Conservation (phyloP, 225 moss, liverwort and hornwort species). For the Rhytidiadelphus loreus region DNA sequence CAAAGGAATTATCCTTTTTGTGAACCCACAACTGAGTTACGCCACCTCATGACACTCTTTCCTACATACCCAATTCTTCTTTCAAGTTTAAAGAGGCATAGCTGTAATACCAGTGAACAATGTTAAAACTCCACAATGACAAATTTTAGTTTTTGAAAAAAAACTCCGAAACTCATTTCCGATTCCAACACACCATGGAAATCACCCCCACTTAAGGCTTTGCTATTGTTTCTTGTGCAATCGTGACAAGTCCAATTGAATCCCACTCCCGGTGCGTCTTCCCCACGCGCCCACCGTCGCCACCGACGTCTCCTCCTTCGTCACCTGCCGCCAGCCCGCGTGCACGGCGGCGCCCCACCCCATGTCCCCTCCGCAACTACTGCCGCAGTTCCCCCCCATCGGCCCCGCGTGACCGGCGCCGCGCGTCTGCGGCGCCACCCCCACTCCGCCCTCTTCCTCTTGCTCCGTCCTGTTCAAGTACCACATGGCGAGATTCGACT, state of each 20-base stretch:
- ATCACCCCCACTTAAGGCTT: too few species aligned
- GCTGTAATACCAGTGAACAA: accelerated
- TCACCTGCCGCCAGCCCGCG: constrained; percentile 23
- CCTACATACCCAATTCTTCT: too few species aligned
- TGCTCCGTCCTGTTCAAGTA: constrained; percentile 34
- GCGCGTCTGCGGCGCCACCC: not conserved
- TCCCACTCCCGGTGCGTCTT: constrained; percentile 43
- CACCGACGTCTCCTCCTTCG: not conserved
- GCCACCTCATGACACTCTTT: not conserved
- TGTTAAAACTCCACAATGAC: not conserved
- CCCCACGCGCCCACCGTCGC: constrained; percentile 37
- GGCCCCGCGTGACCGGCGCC: constrained; percentile 1
- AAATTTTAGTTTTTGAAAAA: not conserved
- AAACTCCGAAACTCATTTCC: too few species aligned
- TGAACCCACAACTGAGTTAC: accelerated
- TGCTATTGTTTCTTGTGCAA: not conserved
- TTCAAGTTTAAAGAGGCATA: too few species aligned
- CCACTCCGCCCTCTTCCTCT: not conserved
- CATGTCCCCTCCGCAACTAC: not conserved
- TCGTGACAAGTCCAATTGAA: constrained; percentile 4
- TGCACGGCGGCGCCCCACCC: not conserved
- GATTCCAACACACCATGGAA: not conserved
- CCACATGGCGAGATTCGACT: constrained; percentile 59
- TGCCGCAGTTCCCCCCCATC: constrained; percentile 23
- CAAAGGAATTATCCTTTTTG: not conserved